Base-by-base conservation (phyloP, 2,329 filamentous ascomycete species). In the Mycosphaerella arachidis region DNA sequence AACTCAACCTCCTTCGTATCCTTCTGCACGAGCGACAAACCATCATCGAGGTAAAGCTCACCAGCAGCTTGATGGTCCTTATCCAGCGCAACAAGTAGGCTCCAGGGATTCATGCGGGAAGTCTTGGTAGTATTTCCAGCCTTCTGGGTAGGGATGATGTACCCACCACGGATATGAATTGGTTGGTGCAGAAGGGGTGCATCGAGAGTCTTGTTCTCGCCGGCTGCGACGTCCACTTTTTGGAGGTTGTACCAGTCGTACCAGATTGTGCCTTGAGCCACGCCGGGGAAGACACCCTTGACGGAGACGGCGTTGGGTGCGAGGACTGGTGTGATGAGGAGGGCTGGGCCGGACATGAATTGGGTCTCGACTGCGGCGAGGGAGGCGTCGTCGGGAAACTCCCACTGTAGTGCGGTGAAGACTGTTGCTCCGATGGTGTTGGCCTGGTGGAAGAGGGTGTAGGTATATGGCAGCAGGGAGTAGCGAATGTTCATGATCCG, bases 221-320 rank as follows among this genome's bases (percentile, higher is more conserved):
- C 80, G 1, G 80, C 74, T n/a, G 75, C 59, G 1, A 77, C 80
- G 13, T 76, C n/a, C 3, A 89, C 77, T 0, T 77, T 77, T 0
- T 77, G 78, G 53, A 84, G 82, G 24, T 81, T 86, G 72, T 91
- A 90, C 86, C 87, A 91, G 71, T 91, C 88, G 68, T 90, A 92
- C 85, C 87, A 92, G 1, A 84, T 72, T 27, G 83, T 82, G 40
- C 77, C 84, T 1, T 79, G 72, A 1, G 79, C 78, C 1, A 84
- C 71, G 9, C 87, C 87, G 0, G 88, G 88, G 71, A 91, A 90
- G 1, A 90, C 83, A 24, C 85, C 87, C 16, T 82, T 76, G 10
- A 90, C 87, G 0, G 78, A 81, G 0, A 75, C 81, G 4, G 81
- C 83, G 2, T 82, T 84, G 58, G 85, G 84, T 4, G 78, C 81